A percentile compares a stretch with the other conserved stretches of the same genome.
Evolutionary conservation across 768 basidiomycete genomes (phyloP).

Genomic region (Kwoniella sp.): DNA sequence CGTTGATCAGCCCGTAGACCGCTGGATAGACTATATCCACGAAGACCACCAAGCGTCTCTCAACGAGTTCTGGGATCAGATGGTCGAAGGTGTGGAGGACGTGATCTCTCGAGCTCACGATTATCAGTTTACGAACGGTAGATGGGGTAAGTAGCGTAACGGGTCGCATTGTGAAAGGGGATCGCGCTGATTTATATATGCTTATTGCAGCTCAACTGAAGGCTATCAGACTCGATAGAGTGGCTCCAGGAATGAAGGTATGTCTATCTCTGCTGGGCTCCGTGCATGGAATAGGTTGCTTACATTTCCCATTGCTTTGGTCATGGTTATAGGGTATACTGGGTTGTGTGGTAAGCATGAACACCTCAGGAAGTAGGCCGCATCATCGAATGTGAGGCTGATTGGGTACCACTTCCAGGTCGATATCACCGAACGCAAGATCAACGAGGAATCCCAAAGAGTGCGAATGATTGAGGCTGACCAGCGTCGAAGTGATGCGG

Average conservation of each 20-base stretch:
- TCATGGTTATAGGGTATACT: constrained; percentile 23
- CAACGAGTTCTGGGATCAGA: constrained; percentile 22
- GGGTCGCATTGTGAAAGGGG: not conserved
- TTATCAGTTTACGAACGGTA: constrained; percentile 38
- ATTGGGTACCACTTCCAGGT: constrained; percentile 15
- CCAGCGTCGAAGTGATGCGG: constrained; percentile 48
- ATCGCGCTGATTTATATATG: not conserved
- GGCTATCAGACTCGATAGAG: constrained; percentile 28
- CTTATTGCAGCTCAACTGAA: constrained; percentile 1
- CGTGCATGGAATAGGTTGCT: not conserved
- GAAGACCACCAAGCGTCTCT: constrained; percentile 13
- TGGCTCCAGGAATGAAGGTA: constrained; percentile 13
- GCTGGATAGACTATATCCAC: constrained; percentile 29
- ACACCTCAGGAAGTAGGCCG: no score
- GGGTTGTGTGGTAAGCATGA: constrained; percentile 27
- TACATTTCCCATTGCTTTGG: not conserved
- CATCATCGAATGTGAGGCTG: not conserved
- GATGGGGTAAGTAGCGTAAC: constrained; percentile 33
- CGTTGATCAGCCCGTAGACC: constrained; percentile 18
- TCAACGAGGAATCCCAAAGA: constrained; percentile 49
- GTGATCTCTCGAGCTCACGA: constrained; percentile 17
- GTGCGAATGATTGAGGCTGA: constrained; percentile 47
- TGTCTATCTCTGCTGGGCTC: not conserved
- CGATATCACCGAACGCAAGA: constrained; percentile 52
- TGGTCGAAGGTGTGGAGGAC: constrained; percentile 11